Evolutionary conservation across 345 rosid species (phyloP).

Genomic region (Hibiscus mutabilis): DNA sequence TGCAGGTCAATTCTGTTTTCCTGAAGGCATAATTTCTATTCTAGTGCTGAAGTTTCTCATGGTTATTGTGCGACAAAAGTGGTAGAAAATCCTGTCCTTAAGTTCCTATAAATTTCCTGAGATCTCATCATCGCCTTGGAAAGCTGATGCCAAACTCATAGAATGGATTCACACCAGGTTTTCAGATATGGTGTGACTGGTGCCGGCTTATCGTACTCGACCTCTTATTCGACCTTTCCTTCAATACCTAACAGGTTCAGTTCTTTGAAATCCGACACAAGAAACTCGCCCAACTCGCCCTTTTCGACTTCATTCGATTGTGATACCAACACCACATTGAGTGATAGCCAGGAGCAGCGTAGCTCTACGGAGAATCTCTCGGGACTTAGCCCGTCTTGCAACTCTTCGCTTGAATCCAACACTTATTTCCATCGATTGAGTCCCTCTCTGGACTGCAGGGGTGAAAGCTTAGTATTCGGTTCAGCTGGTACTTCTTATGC

Average conservation of each 20-base stretch:
- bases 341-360: not conserved
- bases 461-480: not conserved
- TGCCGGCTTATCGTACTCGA: not conserved
- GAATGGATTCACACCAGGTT: conserved; percentile 41
- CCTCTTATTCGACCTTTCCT: not conserved
- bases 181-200: not conserved
- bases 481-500: not conserved
- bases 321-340: not conserved
- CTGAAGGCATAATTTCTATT: conserved; percentile 5
- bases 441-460: not conserved
- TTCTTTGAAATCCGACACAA: not conserved
- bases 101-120: too few species aligned
- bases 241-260: not conserved
- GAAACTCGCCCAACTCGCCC: not conserved
- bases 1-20: conserved; percentile 6
- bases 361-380: not conserved
- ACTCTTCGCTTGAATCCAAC: not conserved
- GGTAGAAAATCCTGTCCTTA: not conserved
- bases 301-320: not conserved
- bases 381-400: not conserved
- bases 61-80: not conserved
- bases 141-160: conserved; percentile 24
- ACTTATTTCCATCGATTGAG: not conserved
- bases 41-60: not conserved
- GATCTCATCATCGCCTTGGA: too few species aligned